These are phyloP conservation scores for Penicillium hordei DNA, from an alignment of 2,329 filamentous ascomycete genomes.

Conservation along the genomic window DNA sequence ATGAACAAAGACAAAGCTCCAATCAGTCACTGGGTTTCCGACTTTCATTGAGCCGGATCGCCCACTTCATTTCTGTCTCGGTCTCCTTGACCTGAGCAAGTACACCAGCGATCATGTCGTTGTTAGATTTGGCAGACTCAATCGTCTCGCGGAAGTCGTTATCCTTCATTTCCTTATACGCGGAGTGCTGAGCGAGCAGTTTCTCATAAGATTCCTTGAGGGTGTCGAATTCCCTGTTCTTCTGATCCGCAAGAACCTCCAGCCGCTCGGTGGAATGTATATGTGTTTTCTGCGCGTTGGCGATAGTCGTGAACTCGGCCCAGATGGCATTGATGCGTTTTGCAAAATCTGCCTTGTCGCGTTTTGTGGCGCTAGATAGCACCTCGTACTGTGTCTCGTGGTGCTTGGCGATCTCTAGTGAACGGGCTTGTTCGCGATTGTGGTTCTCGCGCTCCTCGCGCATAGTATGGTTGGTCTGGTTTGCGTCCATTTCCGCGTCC, in stretches of 20 bases:
- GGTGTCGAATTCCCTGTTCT: slow-evolving; percentile 45
- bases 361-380: slow-evolving; percentile 40
- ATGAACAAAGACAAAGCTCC: background rate
- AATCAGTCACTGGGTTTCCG: slow-evolving; percentile 20
- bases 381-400: slow-evolving; percentile 46
- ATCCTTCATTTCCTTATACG: slow-evolving; percentile 46
- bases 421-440: slow-evolving; percentile 39
- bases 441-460: slow-evolving; percentile 42
- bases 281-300: slow-evolving; percentile 39
- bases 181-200: slow-evolving; percentile 40
- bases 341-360: slow-evolving; percentile 43
- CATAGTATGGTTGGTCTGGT: slow-evolving; percentile 39
- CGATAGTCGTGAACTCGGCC: slow-evolving; percentile 36
- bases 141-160: slow-evolving; percentile 38
- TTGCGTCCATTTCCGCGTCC: slow-evolving; percentile 43
- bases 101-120: slow-evolving; percentile 37
- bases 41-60: slow-evolving; percentile 45
- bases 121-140: slow-evolving; percentile 31
- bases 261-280: slow-evolving; percentile 41
- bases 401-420: slow-evolving; percentile 42
- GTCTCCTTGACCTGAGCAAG: slow-evolving; percentile 44
- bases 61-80: slow-evolving; percentile 50
- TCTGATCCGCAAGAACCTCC: slow-evolving; percentile 48
- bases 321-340: slow-evolving; percentile 40
- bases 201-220: slow-evolving; percentile 43